Base-by-base conservation (phyloP, 1,284 basidiomycete genomes). In the Flammula alnicola region DNA sequence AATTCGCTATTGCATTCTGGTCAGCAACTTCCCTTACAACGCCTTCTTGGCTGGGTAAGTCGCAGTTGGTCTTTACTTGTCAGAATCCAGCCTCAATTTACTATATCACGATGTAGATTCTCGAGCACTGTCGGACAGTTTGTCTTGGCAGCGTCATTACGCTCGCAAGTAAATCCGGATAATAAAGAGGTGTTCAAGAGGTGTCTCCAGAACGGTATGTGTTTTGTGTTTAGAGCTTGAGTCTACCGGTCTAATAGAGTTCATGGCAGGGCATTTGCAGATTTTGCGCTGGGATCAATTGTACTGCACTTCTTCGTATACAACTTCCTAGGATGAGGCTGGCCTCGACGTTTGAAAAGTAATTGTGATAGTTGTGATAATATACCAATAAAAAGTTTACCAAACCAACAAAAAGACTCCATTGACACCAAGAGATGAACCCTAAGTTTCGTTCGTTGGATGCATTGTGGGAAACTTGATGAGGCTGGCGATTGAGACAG, bases 241-340 rank as follows among this genome's bases (percentile, higher is more conserved):
- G 19, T 7, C 8, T n/a, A 27, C 5, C 9, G 4, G 4, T 6
- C 12, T 29, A 42, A 49, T 23, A 41, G 33, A 29, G 39, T 22
- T 40, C 16, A n/a, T 48, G 54, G 23, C 68, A 97, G 94, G 63
- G 95, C 95, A 20, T 99, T 99, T 64, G 95, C 91, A 36, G 97
- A 99, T 67, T 99, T 98, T 64, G 88, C 92, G 23, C 74, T 97
- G 43, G 95, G 95, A 12, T 96, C 94, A 1, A 86, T 99, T 54
- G 85, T 98, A 35, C 78, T 99, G 43, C 96, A 99, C 73, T 96
- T 98, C 76, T 99, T 99, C 68, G 95, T 97, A 47, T 98, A 89
- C 81, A 98, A 98, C 74, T 99, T 98, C 80, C 79, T 79, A 31
- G 76, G 77, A 64, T 79, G 61, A 69, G 17, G 40, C 37, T 36